Base-by-base conservation (phyloP, 1,284 basidiomycete genomes). In the Mycosarcoma mackinlayi region DNA sequence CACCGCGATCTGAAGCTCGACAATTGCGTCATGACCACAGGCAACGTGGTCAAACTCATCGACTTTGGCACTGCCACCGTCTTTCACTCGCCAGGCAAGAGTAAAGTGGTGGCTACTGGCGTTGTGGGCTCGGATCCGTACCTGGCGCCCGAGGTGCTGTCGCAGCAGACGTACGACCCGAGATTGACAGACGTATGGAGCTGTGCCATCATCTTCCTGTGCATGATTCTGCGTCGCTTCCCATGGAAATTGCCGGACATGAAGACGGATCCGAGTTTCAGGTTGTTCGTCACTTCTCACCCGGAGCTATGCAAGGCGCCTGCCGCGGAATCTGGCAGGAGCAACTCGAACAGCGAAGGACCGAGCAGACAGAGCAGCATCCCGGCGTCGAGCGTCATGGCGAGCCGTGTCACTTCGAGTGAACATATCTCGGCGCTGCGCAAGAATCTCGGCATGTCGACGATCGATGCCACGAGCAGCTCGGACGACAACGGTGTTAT, bases 41-140 rank as follows among this genome's bases (percentile, higher is more conserved):
- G 90, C 80, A 94, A 97, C 82, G 89, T 96, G 73, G 92, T 99
- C 86, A 99, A 99, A 85, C 88, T 99, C 70, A 99, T 99, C 85
- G 96, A 99, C 84, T 99, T 99, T 85, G 96, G 96, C 46, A 98
- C 96, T 1, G 96, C 96, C 14, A 95, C 94, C 60, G 95, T 99
- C 55, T 99, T 99, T 86, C 93, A 96, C 79, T 98, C 98, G 78
- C 96, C 96, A 0, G 95, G 94, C 64, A 81, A 82, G 60, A 72
- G 58, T 55, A 76, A 79, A 44, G 78, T 82, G 19, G 71, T 80
- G 6, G 92, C 94, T 4, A 90, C 91, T 1, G 96, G 96, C 24
- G 88, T 98, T 56, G 96, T 98, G 56, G 96, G 96, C 33, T 94
- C 92, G 40, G 96, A 98, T 84, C 96, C 96, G 14, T 98, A 98